Base-by-base conservation (phyloP, 306 rosid species). In the Begonia loranthoides region DNA sequence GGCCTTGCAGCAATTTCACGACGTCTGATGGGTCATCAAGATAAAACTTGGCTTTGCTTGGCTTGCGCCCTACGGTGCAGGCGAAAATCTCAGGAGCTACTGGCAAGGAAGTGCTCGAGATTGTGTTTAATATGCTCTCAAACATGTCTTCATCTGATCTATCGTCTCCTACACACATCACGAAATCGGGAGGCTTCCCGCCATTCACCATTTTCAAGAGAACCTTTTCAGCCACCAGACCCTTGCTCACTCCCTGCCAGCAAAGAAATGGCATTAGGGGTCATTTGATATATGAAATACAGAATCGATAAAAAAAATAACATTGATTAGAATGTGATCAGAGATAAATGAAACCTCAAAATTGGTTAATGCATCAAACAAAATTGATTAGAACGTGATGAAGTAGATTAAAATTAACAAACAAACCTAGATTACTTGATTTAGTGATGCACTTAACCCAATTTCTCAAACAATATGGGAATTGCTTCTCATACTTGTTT, bases 91-190 rank as follows among this genome's bases (percentile, higher is more conserved):
- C 65, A 14, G 65, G 65, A 14, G 65, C 57, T 13, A 52, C 36
- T 19, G 57, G 57, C 43, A 51, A 39, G 9, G 43, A 40, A 5
- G 65, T 41, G 43, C 57, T 51, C 15, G 65, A 60, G 57, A 60
- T 50, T 0, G 57, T 40, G 44, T 52, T 60, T 51, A 51, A 51
- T 60, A 60, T 60, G 65, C 57, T 60, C 57, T 60, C 65, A 9
- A 60, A 60, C 65, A 60, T 60, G 41, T 60, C 65, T 60, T 60
- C 65, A 40, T 60, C 65, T 51, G 65, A 60, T 60, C 57, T 51
- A 43, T 60, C 65, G 41, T 60, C 65, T 51, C 65, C 65, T 41
- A 60, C 51, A 45, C 65, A 60, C 65, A 60, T 60, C 13, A 60
- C 65, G 5, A 60, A 60, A 60, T 60, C 65, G 9, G 65, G 65